phyloP scores from a whole-genome alignment of 2,329 filamentous ascomycete species.

The Claviceps sp. region DNA sequence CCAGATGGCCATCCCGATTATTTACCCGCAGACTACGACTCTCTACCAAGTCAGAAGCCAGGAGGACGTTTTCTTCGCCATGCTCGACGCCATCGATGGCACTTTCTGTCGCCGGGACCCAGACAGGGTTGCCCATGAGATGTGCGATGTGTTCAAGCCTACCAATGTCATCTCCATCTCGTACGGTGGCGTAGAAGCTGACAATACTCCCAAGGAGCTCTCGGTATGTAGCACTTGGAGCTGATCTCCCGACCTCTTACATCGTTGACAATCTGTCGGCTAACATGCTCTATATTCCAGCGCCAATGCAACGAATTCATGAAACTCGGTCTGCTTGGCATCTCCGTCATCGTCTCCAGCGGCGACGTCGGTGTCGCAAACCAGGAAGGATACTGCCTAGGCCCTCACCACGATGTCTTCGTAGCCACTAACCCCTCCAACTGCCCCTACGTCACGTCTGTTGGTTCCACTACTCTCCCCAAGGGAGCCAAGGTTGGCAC shows the following conservation, averaged over 20 bases:
- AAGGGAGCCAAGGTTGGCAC: slow-evolving; percentile 4
- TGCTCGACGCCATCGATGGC: slow-evolving; percentile 35
- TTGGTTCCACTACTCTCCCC: slow-evolving; percentile 32
- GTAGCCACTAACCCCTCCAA: slow-evolving; percentile 32
- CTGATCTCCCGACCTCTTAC: too few relatives aligned
- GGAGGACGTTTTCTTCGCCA: slow-evolving; percentile 27
- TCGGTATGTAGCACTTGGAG: not conserved
- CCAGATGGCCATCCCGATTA: slow-evolving; percentile 36
- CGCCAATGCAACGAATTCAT: slow-evolving; percentile 29
- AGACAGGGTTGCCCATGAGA: slow-evolving; percentile 26
- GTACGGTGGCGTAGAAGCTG: slow-evolving; percentile 17
- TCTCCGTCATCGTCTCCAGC: slow-evolving; percentile 26
- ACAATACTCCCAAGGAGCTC: slow-evolving; percentile 33
- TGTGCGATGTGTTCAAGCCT: slow-evolving; percentile 16
- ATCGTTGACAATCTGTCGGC: too few relatives aligned
- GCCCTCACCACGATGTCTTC: slow-evolving; percentile 25
- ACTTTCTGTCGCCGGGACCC: slow-evolving; percentile 38
- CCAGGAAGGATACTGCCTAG: slow-evolving; percentile 9
- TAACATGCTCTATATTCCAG: slow-evolving; percentile 8
- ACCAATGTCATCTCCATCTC: slow-evolving; percentile 26
- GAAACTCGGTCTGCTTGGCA: slow-evolving; percentile 31
- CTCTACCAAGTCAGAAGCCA: slow-evolving; percentile 30
- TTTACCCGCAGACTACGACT: slow-evolving; percentile 36
- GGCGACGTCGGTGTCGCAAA: slow-evolving; percentile 14
- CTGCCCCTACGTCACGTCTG: slow-evolving; percentile 36